These are phyloP conservation scores for Apiospora kogelbergensis DNA, from an alignment of 2,329 filamentous ascomycete genomes.

Conservation along the genomic window DNA sequence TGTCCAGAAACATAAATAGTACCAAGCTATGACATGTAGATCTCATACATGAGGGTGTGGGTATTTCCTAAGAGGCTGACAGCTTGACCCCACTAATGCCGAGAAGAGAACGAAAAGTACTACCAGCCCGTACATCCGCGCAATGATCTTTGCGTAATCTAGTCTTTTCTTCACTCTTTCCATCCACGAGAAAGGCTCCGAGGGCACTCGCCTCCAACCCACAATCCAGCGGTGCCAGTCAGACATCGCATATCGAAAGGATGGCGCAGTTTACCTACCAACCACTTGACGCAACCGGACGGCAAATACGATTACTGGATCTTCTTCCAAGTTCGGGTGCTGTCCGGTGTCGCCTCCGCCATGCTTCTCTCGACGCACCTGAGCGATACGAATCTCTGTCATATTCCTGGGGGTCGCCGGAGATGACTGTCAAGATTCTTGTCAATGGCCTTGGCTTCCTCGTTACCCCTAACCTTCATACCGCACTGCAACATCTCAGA, in stretches of 20 bases:
- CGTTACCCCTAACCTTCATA: conserved; percentile 16
- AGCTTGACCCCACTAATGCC: too few relatives aligned
- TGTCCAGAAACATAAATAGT: too few relatives aligned
- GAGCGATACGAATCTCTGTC: conserved; percentile 16
- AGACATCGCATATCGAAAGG: neutral
- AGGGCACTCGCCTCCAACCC: too few relatives aligned
- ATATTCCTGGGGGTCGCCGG: conserved; percentile 14
- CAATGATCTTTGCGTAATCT: too few relatives aligned
- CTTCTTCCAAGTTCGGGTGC: conserved; percentile 11
- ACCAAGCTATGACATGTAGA: too few relatives aligned
- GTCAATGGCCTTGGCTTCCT: conserved; percentile 12
- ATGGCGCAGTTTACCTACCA: conserved; percentile 8
- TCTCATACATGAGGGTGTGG: too few relatives aligned
- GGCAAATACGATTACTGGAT: conserved; percentile 15
- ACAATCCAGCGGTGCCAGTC: neutral
- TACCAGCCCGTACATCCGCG: too few relatives aligned
- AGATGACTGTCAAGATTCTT: conserved; percentile 11
- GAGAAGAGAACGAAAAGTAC: too few relatives aligned
- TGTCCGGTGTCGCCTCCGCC: conserved; percentile 14
- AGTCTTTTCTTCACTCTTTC: too few relatives aligned
- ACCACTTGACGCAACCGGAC: neutral
- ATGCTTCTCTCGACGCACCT: conserved; percentile 11
- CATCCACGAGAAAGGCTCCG: too few relatives aligned
- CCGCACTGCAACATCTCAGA: conserved; percentile 9
- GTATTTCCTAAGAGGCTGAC: too few relatives aligned